A percentile compares a stretch with the other conserved stretches of the same genome.
Conservation (phyloP, 1,139 yeast species). For the Saccharomycopsis crataegensis region DNA sequence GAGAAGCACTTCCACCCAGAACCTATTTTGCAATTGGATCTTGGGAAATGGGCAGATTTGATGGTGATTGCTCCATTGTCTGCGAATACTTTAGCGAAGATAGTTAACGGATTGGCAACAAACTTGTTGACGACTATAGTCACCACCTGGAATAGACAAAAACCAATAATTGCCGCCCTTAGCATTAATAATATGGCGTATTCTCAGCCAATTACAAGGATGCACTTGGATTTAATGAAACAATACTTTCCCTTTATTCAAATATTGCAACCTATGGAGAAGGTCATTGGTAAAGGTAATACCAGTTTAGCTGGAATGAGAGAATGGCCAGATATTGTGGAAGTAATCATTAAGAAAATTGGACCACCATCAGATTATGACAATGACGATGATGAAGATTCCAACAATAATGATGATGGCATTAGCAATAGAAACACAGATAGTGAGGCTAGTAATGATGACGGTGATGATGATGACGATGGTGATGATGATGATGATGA, state of each 20-base stretch:
- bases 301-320: constrained; percentile 90
- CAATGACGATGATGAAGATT: constrained; percentile 36
- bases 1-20: constrained; percentile 32
- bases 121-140: constrained; percentile 79
- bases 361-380: constrained; percentile 37
- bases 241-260: constrained; percentile 93
- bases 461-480: neutral
- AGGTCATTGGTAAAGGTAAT: constrained; percentile 94
- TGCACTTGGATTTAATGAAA: constrained; percentile 64
- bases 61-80: constrained; percentile 82
- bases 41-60: constrained; percentile 93
- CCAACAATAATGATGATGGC: constrained; percentile 11
- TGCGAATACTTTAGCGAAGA: constrained; percentile 82
- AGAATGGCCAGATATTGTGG: constrained; percentile 88
- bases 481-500: constrained; percentile 1
- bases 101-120: constrained; percentile 84
- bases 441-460: constrained; percentile 1
- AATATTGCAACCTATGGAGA: constrained; percentile 81
- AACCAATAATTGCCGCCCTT: constrained; percentile 83
- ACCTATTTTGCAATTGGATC: constrained; percentile 87
- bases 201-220: constrained; percentile 77
- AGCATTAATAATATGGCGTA: constrained; percentile 90
- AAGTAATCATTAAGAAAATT: constrained; percentile 68
- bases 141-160: constrained; percentile 86
- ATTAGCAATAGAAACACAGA: neutral